Evolutionary conservation across 208 protist genomes (phyloP), one percentile per base, ranked within the genome.

Genomic region (Trypanosoma cruzi): DNA sequence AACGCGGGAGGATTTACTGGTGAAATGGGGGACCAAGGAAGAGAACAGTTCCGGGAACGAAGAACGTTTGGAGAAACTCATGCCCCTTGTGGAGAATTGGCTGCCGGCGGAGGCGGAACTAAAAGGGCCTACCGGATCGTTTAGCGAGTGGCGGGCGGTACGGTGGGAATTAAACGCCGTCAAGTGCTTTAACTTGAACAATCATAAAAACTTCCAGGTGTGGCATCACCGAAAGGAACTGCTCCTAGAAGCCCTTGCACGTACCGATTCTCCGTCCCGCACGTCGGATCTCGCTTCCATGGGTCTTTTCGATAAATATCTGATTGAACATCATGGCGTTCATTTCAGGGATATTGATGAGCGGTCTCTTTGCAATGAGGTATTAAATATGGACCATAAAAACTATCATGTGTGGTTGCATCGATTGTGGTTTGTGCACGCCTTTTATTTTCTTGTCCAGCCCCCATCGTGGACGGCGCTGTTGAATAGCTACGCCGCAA

Each of bases 371-470:
- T 71, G 73, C 44, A 57, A 73, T 26, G 20, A 63, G 0, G 89
- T 90, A 24, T 68, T 93, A 11, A 58, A 64, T 37, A 29, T 74
- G 20, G 88, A 96, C 63, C 49, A 66, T 46, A 96, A 96, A 55
- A 93, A 96, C 75, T 96, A 94, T 63, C 90, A 96, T 65, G 82
- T 83, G 5, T 96, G 90, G 90, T 65, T 86, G 31, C 81, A 96
- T 68, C 81, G 89, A 22, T 58, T 79, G 4, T 90, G 88, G 82
- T 90, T 86, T 71, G 31, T 94, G 29, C 80, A 86, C 56, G 66
- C 77, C 0, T 81, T 92, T 65, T 64, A 79, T 29, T 95, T 95
- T 53, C 78, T 89, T 50, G 22, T 89, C 22, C 28, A 70, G 34
- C 81, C 73, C 1, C 85, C 88, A n/a, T 64, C 40, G 8, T 77